Conservation (phyloP, 2,329 filamentous ascomycete genomes). For the Cladophialophora carrionii region DNA sequence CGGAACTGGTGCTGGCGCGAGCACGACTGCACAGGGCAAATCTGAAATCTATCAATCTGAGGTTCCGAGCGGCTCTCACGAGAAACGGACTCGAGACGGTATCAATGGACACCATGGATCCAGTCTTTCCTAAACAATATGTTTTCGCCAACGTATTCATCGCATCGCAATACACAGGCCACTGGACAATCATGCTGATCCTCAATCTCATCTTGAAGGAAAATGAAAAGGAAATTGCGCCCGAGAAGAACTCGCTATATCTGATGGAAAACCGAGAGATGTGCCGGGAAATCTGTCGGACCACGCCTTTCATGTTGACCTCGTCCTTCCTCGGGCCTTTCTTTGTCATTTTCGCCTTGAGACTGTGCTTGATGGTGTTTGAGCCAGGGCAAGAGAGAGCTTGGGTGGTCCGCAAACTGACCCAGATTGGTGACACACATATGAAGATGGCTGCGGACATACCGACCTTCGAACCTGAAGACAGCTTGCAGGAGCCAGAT, state of each 20-base stretch:
- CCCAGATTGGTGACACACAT: constrained; percentile 34
- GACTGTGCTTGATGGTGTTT: constrained; percentile 35
- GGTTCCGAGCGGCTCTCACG: constrained; percentile 29
- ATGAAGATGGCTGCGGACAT: constrained; percentile 39
- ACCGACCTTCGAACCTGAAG: constrained; percentile 10
- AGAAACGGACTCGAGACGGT: constrained; percentile 25
- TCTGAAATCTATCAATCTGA: constrained; percentile 34
- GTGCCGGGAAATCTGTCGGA: constrained; percentile 35
- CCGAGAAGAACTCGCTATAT: constrained; percentile 31
- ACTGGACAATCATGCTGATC: constrained; percentile 37
- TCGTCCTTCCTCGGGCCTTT: constrained; percentile 39
- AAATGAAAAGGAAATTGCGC: constrained; percentile 25
- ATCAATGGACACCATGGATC: constrained; percentile 26
- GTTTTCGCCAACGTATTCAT: constrained; percentile 37
- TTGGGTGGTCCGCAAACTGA: constrained; percentile 36
- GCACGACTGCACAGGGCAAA: constrained; percentile 27
- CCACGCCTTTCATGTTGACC: constrained; percentile 35
- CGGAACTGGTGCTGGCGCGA: constrained; percentile 18
- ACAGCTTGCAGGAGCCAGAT: neutral
- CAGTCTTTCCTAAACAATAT: constrained; percentile 35
- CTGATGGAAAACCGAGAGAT: constrained; percentile 36
- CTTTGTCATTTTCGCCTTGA: constrained; percentile 37
- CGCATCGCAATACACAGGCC: constrained; percentile 30
- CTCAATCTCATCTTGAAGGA: constrained; percentile 35
- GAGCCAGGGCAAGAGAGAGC: constrained; percentile 31